Conservation (phyloP, 768 basidiomycete species). For the Boletus insuetus region DNA sequence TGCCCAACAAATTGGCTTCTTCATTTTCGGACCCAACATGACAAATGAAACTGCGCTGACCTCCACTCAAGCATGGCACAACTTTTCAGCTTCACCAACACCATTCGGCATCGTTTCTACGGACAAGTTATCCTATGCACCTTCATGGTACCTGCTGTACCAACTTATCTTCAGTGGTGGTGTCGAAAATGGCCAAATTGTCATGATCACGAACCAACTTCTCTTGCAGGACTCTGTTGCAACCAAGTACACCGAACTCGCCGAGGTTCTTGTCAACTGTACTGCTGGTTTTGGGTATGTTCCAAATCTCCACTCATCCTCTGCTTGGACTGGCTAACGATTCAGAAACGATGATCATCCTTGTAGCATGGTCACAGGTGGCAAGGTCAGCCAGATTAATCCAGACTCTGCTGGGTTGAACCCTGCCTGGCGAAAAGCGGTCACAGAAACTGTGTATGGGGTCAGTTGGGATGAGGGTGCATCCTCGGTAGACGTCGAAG, state of each 20-base stretch:
- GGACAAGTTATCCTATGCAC: background rate
- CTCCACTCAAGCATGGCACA: conserved; percentile 34
- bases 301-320: background rate
- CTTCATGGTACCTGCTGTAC: conserved; percentile 10
- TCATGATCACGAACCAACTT: conserved; percentile 5
- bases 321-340: background rate
- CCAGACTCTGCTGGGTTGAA: conserved; percentile 43
- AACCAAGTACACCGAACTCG: conserved; percentile 1
- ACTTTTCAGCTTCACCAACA: conserved; percentile 16
- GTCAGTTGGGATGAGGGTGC: conserved; percentile 24
- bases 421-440: conserved; percentile 46
- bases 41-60: conserved; percentile 35
- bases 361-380: conserved; percentile 41
- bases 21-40: conserved; percentile 36
- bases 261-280: conserved; percentile 8
- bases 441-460: conserved; percentile 30
- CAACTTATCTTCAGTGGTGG: background rate
- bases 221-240: conserved; percentile 11
- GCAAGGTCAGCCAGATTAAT: conserved; percentile 37
- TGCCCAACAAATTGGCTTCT: conserved; percentile 3
- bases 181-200: background rate
- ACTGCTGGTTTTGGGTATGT: conserved; percentile 4
- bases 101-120: conserved; percentile 3
- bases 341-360: background rate
- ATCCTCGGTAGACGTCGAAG: conserved; percentile 13